These are phyloP conservation scores for Kodamaea hsintzibuensis DNA, from an alignment of 805 yeast species.

Conservation along the genomic window DNA sequence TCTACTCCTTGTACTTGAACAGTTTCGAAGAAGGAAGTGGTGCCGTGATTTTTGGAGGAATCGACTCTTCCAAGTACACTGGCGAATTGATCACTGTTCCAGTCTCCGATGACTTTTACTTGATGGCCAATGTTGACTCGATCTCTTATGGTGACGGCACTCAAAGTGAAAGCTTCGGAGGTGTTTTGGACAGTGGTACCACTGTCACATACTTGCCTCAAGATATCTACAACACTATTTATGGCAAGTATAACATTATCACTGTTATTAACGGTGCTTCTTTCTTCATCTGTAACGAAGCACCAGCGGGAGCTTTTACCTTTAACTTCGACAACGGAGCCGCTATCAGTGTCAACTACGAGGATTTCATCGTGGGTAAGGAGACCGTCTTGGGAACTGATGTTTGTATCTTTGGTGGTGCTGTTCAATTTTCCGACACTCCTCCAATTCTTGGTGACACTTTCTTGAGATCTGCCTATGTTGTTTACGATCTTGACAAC, in stretches of 20 bases:
- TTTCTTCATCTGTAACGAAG: neutral
- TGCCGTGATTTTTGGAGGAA: constrained; percentile 67
- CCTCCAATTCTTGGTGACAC: constrained; percentile 26
- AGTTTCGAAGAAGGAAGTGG: constrained; percentile 44
- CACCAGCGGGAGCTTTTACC: constrained; percentile 5
- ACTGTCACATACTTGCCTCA: constrained; percentile 35
- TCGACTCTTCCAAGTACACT: constrained; percentile 60
- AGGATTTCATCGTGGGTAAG: neutral
- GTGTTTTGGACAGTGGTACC: constrained; percentile 59
- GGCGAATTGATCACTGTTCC: constrained; percentile 46
- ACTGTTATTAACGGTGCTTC: neutral
- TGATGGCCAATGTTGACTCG: constrained; percentile 1
- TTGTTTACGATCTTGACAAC: constrained; percentile 28
- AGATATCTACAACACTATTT: neutral
- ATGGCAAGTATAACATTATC: neutral
- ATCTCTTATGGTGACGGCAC: neutral
- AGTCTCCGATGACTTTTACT: neutral
- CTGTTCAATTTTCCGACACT: constrained; percentile 12
- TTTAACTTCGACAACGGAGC: constrained; percentile 8
- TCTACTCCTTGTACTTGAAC: constrained; percentile 66
- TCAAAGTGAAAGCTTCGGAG: constrained; percentile 26
- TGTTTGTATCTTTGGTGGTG: constrained; percentile 11
- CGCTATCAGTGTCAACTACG: neutral
- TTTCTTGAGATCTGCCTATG: constrained; percentile 27
- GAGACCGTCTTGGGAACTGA: neutral